These are phyloP conservation scores for Cryptococcus sp. DNA, from an alignment of 1,284 basidiomycete species.

Conservation along the genomic window DNA sequence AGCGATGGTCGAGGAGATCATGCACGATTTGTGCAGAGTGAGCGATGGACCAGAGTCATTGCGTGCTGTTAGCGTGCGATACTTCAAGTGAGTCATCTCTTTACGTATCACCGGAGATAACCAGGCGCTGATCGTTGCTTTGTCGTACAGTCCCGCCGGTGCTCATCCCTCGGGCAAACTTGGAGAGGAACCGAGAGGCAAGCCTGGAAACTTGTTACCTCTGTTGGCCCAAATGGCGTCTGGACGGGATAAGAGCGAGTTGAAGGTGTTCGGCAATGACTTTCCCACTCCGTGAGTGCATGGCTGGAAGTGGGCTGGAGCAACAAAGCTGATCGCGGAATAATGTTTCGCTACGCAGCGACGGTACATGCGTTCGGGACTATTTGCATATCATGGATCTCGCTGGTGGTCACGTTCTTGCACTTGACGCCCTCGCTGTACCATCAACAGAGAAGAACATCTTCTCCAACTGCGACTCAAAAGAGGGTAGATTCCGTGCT, in stretches of 20 bases:
- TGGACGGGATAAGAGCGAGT: slow-evolving; percentile 77
- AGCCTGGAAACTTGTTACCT: slow-evolving; percentile 93
- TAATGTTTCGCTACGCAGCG: slow-evolving; percentile 52
- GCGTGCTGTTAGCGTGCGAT: slow-evolving; percentile 60
- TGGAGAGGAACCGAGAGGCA: slow-evolving; percentile 93
- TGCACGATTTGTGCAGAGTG: slow-evolving; percentile 85
- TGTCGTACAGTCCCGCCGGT: slow-evolving; percentile 74
- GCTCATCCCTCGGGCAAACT: slow-evolving; percentile 95
- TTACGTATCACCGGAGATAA: background rate
- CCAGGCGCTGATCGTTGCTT: background rate
- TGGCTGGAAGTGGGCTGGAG: background rate
- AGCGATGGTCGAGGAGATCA: slow-evolving; percentile 87
- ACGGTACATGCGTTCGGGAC: slow-evolving; percentile 96
- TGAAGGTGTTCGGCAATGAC: slow-evolving; percentile 97
- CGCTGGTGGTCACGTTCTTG: slow-evolving; percentile 87
- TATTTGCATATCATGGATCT: slow-evolving; percentile 98
- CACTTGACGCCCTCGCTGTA: slow-evolving; percentile 70
- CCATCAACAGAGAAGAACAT: slow-evolving; percentile 33
- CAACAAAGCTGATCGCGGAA: background rate
- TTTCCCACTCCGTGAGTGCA: slow-evolving; percentile 82
- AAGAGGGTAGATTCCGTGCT: slow-evolving; percentile 69
- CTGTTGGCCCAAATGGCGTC: slow-evolving; percentile 94
- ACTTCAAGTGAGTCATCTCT: slow-evolving; percentile 80
- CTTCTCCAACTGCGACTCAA: slow-evolving; percentile 49
- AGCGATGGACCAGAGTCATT: slow-evolving; percentile 43